These are phyloP conservation scores for Phaeolepiota aurea DNA, from an alignment of 768 basidiomycete genomes.

Conservation along the genomic window DNA sequence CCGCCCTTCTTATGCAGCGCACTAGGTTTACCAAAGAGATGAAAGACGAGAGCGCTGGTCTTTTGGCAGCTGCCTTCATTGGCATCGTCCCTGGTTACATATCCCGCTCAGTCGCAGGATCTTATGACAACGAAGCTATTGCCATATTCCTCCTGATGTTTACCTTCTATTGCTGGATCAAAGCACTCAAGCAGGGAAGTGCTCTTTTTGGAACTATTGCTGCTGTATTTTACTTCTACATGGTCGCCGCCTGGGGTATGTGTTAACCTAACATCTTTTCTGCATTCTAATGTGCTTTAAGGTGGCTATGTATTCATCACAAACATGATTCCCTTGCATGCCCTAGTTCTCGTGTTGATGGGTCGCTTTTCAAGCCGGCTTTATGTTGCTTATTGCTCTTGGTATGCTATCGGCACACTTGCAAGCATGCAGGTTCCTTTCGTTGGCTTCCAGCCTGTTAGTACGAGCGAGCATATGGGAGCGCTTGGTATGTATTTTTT, in stretches of 20 bases:
- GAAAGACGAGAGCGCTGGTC: conserved; percentile 90
- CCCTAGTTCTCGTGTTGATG: conserved; percentile 92
- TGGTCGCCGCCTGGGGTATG: conserved; percentile 99
- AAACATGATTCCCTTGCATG: conserved; percentile 98
- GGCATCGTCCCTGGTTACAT: conserved; percentile 98
- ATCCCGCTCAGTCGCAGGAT: conserved; percentile 96
- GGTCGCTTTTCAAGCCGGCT: conserved; percentile 88
- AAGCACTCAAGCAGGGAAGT: conserved; percentile 89
- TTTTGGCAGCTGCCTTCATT: conserved; percentile 97
- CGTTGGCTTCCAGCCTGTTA: conserved; percentile 97
- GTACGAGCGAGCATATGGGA: conserved; percentile 98
- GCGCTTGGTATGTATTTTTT: conserved; percentile 60
- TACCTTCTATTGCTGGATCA: conserved; percentile 97
- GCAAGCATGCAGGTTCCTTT: conserved; percentile 99
- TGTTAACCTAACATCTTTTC: conserved; percentile 5
- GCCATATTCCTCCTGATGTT: conserved; percentile 99
- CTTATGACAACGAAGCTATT: conserved; percentile 99
- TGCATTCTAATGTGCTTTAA: conserved; percentile 14
- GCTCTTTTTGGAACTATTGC: conserved; percentile 86
- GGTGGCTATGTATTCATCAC: conserved; percentile 99
- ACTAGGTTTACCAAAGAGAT: conserved; percentile 91
- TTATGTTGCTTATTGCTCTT: conserved; percentile 92
- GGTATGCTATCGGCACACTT: conserved; percentile 97
- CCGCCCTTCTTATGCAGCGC: conserved; percentile 2
- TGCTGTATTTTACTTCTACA: conserved; percentile 98